These are phyloP conservation scores for Diatrype stigma DNA, from an alignment of 2,329 filamentous ascomycete species.

Conservation along the genomic window DNA sequence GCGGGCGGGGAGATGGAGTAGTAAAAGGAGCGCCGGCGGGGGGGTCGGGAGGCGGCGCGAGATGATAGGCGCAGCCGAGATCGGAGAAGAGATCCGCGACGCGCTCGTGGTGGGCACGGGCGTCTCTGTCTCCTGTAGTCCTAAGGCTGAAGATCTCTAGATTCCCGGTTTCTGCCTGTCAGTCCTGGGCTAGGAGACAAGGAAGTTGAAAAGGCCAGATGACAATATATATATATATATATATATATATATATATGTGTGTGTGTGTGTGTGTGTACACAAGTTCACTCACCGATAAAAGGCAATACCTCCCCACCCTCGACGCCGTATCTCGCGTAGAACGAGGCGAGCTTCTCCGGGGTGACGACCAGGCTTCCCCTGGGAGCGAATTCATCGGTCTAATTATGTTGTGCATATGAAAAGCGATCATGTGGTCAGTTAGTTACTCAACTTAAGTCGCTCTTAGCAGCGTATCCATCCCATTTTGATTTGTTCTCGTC, in stretches of 20 bases:
- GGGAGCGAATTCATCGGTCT: slow-evolving; percentile 68
- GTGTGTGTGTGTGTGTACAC: too few relatives aligned
- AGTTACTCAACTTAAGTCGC: too few relatives aligned
- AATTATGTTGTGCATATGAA: slow-evolving; percentile 4
- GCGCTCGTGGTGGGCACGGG: slow-evolving; percentile 44
- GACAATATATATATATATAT: too few relatives aligned
- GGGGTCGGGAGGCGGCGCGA: slow-evolving; percentile 46
- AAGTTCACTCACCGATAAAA: slow-evolving; percentile 53
- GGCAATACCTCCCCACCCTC: slow-evolving; percentile 63
- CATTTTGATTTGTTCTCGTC: too few relatives aligned
- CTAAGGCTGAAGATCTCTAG: slow-evolving; percentile 50
- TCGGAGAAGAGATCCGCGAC: slow-evolving; percentile 56
- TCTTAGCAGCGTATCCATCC: too few relatives aligned
- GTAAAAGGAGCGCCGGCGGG: neutral
- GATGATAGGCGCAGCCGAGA: slow-evolving; percentile 58
- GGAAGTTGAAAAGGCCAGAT: too few relatives aligned
- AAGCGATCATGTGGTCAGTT: too few relatives aligned
- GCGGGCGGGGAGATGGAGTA: slow-evolving; percentile 35
- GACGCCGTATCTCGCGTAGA: slow-evolving; percentile 66
- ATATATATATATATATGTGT: too few relatives aligned
- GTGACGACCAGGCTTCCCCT: slow-evolving; percentile 67
- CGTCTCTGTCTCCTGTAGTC: slow-evolving; percentile 31
- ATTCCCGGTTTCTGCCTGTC: slow-evolving; percentile 11
- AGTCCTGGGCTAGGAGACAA: too few relatives aligned
- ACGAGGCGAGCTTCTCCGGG: slow-evolving; percentile 68